phyloP scores from a whole-genome alignment of 2,329 filamentous ascomycete species.

The Xylariaceae sp. region DNA sequence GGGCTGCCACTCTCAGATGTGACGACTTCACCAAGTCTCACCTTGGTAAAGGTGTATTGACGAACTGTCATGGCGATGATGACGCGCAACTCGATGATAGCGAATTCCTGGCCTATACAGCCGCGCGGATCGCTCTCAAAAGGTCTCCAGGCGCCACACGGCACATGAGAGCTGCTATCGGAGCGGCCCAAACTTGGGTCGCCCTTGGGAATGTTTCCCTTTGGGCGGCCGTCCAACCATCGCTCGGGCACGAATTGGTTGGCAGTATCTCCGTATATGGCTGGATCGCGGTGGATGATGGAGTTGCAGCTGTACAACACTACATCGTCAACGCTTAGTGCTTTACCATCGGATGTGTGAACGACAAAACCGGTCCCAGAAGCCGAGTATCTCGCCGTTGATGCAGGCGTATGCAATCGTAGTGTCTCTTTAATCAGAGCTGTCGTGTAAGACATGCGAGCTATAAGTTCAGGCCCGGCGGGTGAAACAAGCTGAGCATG shows the following conservation, averaged over 20 bases:
- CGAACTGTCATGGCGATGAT: slow-evolving; percentile 10
- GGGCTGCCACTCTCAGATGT: not conserved
- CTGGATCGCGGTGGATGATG: slow-evolving; percentile 36
- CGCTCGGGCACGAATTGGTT: slow-evolving; percentile 40
- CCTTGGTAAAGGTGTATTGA: slow-evolving; percentile 11
- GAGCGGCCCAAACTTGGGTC: slow-evolving; percentile 23
- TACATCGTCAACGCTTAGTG: slow-evolving; percentile 32
- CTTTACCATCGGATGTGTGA: slow-evolving; percentile 26
- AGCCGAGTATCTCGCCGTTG: slow-evolving; percentile 27
- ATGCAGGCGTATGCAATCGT: slow-evolving; percentile 35
- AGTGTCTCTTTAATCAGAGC: slow-evolving; percentile 40
- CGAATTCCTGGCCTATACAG: slow-evolving; percentile 12
- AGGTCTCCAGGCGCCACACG: slow-evolving; percentile 43
- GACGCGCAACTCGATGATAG: slow-evolving; percentile 7
- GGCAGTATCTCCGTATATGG: slow-evolving; percentile 35
- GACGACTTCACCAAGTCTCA: slow-evolving; percentile 1
- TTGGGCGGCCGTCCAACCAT: slow-evolving; percentile 36
- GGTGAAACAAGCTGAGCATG: slow-evolving; percentile 24
- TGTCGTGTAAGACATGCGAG: slow-evolving; percentile 34
- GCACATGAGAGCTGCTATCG: too few species aligned
- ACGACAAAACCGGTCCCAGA: slow-evolving; percentile 30
- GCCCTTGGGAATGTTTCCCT: slow-evolving; percentile 4
- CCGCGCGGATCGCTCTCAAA: slow-evolving; percentile 10
- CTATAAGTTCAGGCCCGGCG: slow-evolving; percentile 31
- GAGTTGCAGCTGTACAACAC: slow-evolving; percentile 35